Evolutionary conservation across 139 green algal species (phyloP), one percentile per base, ranked within the genome.

Genomic region (Tetratostichococcus sp.): DNA sequence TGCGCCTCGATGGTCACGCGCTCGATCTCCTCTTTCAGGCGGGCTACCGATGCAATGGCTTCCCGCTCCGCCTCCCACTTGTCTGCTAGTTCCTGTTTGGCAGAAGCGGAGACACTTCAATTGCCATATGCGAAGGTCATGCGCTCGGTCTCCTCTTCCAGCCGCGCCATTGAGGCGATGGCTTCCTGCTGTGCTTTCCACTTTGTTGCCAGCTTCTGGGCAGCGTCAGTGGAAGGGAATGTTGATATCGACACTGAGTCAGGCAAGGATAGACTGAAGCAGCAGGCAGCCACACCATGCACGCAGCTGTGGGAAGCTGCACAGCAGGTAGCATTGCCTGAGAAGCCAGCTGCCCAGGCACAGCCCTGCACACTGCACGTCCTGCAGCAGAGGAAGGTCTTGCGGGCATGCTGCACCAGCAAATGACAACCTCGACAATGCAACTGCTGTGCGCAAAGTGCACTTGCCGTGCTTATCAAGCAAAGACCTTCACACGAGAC

Each of bases 91-190:
- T 50, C 39, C 39, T 50, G 11, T 50, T 21, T 11, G 39, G 8
- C 6, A 50, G n/a, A n/a, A 11, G 39, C 39, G 39, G 39, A 50
- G 8, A 50, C 39, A 50, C n/a, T n/a, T n/a, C n/a, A n/a, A n/a
- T n/a, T n/a, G n/a, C n/a, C n/a, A n/a, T n/a, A n/a, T n/a, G n/a
- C 85, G 25, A 93, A 77, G 74, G 91, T 91, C 35, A 96, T 87
- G n/a, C 89, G 82, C 79, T 96, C 91, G 33, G 95, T 90, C 80
- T 97, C 92, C 83, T 93, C 92, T 79, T 94, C 94, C 65, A 96
- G 50, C 17, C 50, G 50, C 50, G 50, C 50, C 50, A 62, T 17
- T 2, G 14, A n/a, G 50, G 50, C 50, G 50, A 62, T 62, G 14
- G 50, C 80, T 17, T 76, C 67, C 80, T 89, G 89, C 85, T 96